Evolutionary conservation across 805 yeast genomes (phyloP), one percentile per base, ranked within the genome.

Genomic region (Nakazawaea holstii): DNA sequence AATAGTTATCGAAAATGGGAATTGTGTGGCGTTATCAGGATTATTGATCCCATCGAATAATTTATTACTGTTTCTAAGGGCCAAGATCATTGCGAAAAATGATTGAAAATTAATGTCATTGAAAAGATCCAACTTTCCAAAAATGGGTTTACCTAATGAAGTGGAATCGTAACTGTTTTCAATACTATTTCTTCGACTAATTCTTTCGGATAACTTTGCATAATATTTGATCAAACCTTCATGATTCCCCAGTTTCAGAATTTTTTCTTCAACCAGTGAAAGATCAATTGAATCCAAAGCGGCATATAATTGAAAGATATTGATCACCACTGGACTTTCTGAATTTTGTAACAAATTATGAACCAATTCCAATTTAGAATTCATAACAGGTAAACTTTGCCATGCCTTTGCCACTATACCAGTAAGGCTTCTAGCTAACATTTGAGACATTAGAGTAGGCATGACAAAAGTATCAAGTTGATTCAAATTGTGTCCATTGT

Each of bases 11-110:
- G 73, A 67, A 6, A 71, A 53, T 4, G 81, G 75, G 39, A 68
- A 65, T 35, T 64, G 50, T 4, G 65, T 52, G 14, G 66, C 60
- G 38, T 57, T 53, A 36, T 66, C 65, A 8, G 56, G 46, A 26
- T 65, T 60, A 1, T 63, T 53, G 1, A 62, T 54, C 10, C 6
- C 69, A 61, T 81, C 81, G 77, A 35, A 74, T 49, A 53, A 72
- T 61, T 43, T 70, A 59, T 56, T 75, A 76, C 56, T 76, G 41
- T 65, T 77, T 52, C 75, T 65, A 24, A 83, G 55, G 1, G 78
- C 70, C 52, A 80, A 62, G 13, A 78, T 66, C 24, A 77, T 65
- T 0, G 84, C 75, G 47, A 73, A 68, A 29, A 67, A 62, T 0
- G 56, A 49, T 0, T 68, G 52, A 2, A 66, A 56, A 24, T 64